Base-by-base conservation (phyloP, 768 basidiomycete species). In the Candolleomyces efflorescens region DNA sequence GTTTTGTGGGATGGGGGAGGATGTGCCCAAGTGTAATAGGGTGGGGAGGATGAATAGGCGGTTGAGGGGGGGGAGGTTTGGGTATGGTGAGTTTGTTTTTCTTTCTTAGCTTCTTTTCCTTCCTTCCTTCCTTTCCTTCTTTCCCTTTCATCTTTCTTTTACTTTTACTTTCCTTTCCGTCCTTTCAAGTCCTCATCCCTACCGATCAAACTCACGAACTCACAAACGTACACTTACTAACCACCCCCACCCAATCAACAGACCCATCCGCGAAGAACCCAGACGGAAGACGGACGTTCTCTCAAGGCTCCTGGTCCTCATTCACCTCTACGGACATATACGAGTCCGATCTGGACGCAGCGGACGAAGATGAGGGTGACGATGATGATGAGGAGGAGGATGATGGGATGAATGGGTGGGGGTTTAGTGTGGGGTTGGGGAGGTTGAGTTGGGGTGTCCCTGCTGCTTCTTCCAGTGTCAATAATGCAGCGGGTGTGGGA, bases 11-110 rank as follows among this genome's bases (percentile, higher is more conserved):
- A 60, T 73, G n/a, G 80, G 79, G 0, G 59, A 72, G 38, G 64
- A 74, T 55, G 72, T 76, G 4, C 80, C 77, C 9, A 71, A 71
- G 53, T 61, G 71, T 55, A 81, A 77, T 60, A 66, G 64, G 58
- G 67, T 80, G 15, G 60, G 57, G 23, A 60, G 70, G 50, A 56
- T 79, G 54, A 72, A 73, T 54, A 57, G 69, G 36, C 61, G 67
- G 56, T 64, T 76, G 47, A 51, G 56, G 27, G 49, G 26, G 23
- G 49, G 26, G 27, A n/a, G 23, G 49, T 27, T 12, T 17, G 49
- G 49, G 49, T 51, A 51, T 36, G 49, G 46, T 48, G 46, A n/a
- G 46, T 48, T 5, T 44, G 32, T 32, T 27, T 32, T 32, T 5
- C 32, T 32, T 27, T n/a, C n/a, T 32, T 32, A 27, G 3, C 32